Evolutionary conservation across 2,329 filamentous ascomycete genomes (phyloP).

Genomic region (Xylariaceae sp.): DNA sequence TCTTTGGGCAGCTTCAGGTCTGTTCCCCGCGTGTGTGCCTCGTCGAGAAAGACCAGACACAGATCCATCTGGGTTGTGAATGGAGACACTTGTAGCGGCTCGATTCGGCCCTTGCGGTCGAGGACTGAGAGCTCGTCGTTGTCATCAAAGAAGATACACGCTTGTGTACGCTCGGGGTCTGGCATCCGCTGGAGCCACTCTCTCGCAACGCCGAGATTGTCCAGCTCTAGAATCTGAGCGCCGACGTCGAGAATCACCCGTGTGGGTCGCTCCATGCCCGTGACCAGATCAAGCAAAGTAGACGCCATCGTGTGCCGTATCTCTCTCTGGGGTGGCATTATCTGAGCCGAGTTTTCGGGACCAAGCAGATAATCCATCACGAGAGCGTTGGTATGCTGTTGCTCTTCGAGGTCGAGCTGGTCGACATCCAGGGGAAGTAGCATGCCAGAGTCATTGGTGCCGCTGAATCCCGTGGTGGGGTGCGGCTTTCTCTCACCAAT

Average conservation of each 20-base stretch:
- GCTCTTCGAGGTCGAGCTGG: constrained; percentile 46
- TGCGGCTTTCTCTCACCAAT: constrained; percentile 39
- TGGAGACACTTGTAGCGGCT: constrained; percentile 49
- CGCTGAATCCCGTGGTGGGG: constrained; percentile 59
- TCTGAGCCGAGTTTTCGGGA: constrained; percentile 38
- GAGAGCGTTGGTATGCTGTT: constrained; percentile 59
- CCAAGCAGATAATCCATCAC: constrained; percentile 54
- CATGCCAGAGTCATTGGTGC: constrained; percentile 57
- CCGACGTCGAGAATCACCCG: constrained; percentile 65
- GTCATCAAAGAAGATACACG: constrained; percentile 51
- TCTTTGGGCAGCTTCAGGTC: constrained; percentile 53
- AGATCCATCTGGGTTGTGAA: constrained; percentile 46
- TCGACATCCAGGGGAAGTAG: constrained; percentile 48
- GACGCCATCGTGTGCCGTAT: constrained; percentile 23
- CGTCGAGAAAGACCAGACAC: constrained; percentile 63
- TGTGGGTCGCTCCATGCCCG: constrained; percentile 28
- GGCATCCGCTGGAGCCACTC: constrained; percentile 40
- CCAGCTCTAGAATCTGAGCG: constrained; percentile 58
- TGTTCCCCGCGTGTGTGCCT: constrained; percentile 62
- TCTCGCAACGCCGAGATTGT: constrained; percentile 45
- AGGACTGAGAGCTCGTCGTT: constrained; percentile 48
- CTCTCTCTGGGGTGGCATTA: constrained; percentile 13
- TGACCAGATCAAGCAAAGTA: constrained; percentile 37
- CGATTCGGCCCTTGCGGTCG: constrained; percentile 36
- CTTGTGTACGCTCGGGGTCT: constrained; percentile 24